Percentiles rank a stretch among this genome's conserved stretches.
These are phyloP conservation scores for Phytopythium sindhum DNA, from an alignment of 352 stramenopile species.

Conservation along the genomic window DNA sequence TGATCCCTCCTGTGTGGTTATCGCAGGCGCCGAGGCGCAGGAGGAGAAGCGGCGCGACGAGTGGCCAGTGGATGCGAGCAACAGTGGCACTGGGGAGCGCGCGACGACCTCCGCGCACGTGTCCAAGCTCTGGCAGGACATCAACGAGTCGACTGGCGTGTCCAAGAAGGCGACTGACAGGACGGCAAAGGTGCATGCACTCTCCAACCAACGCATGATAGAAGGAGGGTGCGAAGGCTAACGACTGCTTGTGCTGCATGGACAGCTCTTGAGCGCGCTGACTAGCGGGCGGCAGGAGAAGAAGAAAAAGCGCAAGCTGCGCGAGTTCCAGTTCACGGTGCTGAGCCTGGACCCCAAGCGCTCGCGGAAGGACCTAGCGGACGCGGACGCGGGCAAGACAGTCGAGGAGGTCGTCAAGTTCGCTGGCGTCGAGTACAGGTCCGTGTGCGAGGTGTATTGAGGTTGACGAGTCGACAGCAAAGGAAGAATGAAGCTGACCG, in stretches of 20 bases:
- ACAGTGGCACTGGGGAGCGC: conserved; percentile 11
- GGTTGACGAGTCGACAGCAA: too few species aligned
- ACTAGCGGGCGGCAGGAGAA: conserved; percentile 36
- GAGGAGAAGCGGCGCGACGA: conserved; percentile 12
- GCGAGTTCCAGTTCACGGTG: conserved; percentile 68
- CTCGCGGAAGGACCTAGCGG: conserved; percentile 41
- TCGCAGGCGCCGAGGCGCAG: neutral
- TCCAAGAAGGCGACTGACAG: conserved; percentile 43
- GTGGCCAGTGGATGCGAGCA: neutral
- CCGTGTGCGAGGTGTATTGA: too few species aligned
- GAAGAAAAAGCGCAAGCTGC: conserved; percentile 54
- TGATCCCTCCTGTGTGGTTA: neutral
- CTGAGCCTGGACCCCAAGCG: conserved; percentile 66
- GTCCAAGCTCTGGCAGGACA: conserved; percentile 57
- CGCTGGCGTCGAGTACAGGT: conserved; percentile 82
- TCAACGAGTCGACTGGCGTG: conserved; percentile 58
- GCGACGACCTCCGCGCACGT: conserved; percentile 31
- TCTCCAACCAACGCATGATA: too few species aligned
- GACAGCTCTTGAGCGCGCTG: conserved; percentile 47
- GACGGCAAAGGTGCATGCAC: conserved; percentile 38
- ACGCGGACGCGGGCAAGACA: conserved; percentile 20
- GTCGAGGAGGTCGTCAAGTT: conserved; percentile 79
- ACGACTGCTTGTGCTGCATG: neutral
- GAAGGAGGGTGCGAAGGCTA: too few species aligned
- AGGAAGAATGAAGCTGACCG: too few species aligned